Evolutionary conservation across 1,139 yeast species (phyloP).

Genomic region (Candida sojae): DNA sequence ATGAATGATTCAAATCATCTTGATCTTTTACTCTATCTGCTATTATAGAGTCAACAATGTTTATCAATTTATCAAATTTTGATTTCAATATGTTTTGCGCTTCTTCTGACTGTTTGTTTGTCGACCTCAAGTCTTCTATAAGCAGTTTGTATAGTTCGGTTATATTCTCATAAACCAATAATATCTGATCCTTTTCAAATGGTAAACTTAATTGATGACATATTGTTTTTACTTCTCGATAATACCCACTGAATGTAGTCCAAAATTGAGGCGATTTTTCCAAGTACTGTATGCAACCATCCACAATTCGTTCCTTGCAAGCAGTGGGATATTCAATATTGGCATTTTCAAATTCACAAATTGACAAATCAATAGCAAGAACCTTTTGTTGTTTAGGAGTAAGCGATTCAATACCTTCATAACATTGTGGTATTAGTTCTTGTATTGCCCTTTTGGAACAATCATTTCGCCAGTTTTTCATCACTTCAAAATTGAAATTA

Average conservation of each 20-base stretch:
- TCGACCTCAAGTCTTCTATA: conserved; percentile 17
- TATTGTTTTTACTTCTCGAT: conserved; percentile 46
- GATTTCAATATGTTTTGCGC: conserved; percentile 14
- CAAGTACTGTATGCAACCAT: conserved; percentile 39
- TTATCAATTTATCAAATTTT: conserved; percentile 19
- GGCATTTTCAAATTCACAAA: conserved; percentile 57
- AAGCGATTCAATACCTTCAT: conserved; percentile 33
- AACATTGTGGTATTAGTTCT: conserved; percentile 29
- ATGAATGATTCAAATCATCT: conserved; percentile 11
- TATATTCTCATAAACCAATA: conserved; percentile 47
- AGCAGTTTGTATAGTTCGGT: conserved; percentile 33
- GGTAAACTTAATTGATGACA: conserved; percentile 55
- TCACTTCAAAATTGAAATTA: background rate
- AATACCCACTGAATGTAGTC: conserved; percentile 64
- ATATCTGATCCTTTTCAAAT: conserved; percentile 51
- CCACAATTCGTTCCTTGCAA: conserved; percentile 24
- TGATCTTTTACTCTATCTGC: conserved; percentile 6
- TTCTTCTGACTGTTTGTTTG: conserved; percentile 16
- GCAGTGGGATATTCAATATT: conserved; percentile 33
- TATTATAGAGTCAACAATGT: conserved; percentile 12
- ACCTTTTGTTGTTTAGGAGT: conserved; percentile 27
- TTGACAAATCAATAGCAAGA: conserved; percentile 51
- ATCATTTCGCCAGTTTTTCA: conserved; percentile 11
- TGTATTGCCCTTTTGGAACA: conserved; percentile 31
- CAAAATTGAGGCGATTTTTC: conserved; percentile 55